Evolutionary conservation across 768 basidiomycete species (phyloP).

Genomic region (Amanita rubescens): DNA sequence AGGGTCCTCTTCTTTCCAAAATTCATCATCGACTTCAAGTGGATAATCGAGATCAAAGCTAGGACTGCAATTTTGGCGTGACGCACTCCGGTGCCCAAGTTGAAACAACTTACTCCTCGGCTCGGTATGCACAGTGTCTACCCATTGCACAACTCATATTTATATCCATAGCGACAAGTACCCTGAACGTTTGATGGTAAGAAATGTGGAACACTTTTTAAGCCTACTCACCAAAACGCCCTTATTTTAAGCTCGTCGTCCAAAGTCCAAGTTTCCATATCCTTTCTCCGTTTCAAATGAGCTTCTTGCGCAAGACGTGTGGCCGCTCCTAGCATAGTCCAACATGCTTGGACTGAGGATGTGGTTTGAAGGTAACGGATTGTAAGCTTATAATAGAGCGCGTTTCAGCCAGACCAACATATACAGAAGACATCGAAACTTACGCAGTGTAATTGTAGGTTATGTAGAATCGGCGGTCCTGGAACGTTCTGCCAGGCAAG

Average conservation of each 20-base stretch:
- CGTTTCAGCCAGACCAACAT: background rate
- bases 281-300: slow-evolving; percentile 38
- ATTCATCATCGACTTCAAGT: slow-evolving; percentile 63
- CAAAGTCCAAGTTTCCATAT: slow-evolving; percentile 27
- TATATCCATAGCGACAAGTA: slow-evolving; percentile 47
- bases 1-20: slow-evolving; percentile 59
- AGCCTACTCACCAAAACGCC: slow-evolving; percentile 44
- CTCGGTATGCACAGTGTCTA: slow-evolving; percentile 69
- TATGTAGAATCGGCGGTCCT: slow-evolving; percentile 57
- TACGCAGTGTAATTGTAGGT: slow-evolving; percentile 62
- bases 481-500: slow-evolving; percentile 54
- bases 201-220: background rate
- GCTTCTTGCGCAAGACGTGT: slow-evolving; percentile 72
- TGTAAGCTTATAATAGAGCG: slow-evolving; percentile 31
- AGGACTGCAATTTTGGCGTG: background rate
- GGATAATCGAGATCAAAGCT: slow-evolving; percentile 73
- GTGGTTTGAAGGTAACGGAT: slow-evolving; percentile 47
- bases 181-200: slow-evolving; percentile 28
- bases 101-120: slow-evolving; percentile 56
- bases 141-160: slow-evolving; percentile 49
- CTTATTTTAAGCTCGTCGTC: slow-evolving; percentile 75
- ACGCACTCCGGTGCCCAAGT: slow-evolving; percentile 1
- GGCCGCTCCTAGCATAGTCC: slow-evolving; percentile 65
- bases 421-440: slow-evolving; percentile 15
- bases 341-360: slow-evolving; percentile 53